Evolutionary conservation across 2,329 filamentous ascomycete species (phyloP).

Genomic region (Monosporascus sp.): DNA sequence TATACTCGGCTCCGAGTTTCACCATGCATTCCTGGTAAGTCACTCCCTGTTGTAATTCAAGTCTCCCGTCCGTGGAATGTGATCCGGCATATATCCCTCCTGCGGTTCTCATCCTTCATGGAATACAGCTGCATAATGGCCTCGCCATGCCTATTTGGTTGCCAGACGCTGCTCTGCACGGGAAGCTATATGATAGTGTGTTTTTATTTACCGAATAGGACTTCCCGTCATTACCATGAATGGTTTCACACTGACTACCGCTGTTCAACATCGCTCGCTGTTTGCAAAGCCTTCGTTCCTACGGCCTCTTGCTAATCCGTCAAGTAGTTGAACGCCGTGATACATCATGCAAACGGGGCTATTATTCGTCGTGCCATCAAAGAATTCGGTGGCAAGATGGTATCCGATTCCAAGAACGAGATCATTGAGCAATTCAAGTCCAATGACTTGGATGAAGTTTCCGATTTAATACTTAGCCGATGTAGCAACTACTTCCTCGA

Average conservation of each 20-base stretch:
- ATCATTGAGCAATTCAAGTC: conserved; percentile 35
- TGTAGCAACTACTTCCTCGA: conserved; percentile 47
- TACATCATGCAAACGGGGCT: conserved; percentile 36
- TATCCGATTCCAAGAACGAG: conserved; percentile 33
- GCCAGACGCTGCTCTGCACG: too few relatives aligned
- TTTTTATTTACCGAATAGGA: too few relatives aligned
- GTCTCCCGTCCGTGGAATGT: neutral
- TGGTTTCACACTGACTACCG: too few relatives aligned
- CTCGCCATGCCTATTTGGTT: too few relatives aligned
- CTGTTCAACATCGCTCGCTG: neutral
- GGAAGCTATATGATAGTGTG: too few relatives aligned
- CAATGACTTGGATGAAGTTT: conserved; percentile 40
- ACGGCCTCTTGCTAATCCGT: conserved; percentile 1
- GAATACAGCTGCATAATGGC: neutral
- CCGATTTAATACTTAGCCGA: conserved; percentile 37
- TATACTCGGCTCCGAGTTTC: conserved; percentile 45
- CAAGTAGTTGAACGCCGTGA: conserved; percentile 41
- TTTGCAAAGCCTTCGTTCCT: neutral
- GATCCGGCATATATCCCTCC: too few relatives aligned
- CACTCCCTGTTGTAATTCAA: conserved; percentile 2
- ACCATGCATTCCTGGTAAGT: conserved; percentile 47
- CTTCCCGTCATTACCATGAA: too few relatives aligned
- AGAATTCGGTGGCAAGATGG: conserved; percentile 41
- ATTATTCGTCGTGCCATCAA: conserved; percentile 34
- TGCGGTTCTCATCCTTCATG: neutral